phyloP scores from a whole-genome alignment of 2,329 filamentous ascomycete genomes.

The Apiospora koreana region DNA sequence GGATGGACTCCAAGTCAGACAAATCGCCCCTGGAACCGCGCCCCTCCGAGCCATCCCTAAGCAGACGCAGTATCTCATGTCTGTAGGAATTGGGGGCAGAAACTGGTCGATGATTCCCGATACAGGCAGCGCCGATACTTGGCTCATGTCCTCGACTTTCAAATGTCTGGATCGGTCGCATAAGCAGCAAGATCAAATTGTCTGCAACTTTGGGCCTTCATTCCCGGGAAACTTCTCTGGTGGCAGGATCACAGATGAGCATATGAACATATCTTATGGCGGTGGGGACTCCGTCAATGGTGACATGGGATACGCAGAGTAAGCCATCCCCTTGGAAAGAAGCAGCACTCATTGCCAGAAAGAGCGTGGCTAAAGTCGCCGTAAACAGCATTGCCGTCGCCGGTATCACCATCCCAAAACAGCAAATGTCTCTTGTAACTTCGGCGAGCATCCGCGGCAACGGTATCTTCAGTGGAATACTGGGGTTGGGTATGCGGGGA shows the following conservation, averaged over 20 bases:
- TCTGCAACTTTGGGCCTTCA: constrained; percentile 30
- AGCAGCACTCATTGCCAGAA: not conserved
- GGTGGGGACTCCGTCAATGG: constrained; percentile 30
- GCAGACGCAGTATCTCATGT: constrained; percentile 33
- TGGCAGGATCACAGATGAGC: constrained; percentile 28
- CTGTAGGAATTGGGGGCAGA: constrained; percentile 26
- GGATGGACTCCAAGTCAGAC: constrained; percentile 13
- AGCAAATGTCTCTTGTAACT: constrained; percentile 34
- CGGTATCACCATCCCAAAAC: constrained; percentile 29
- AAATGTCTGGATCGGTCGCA: constrained; percentile 27
- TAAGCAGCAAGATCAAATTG: constrained; percentile 18
- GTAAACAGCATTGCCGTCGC: constrained; percentile 28
- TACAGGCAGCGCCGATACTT: constrained; percentile 34
- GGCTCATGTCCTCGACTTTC: constrained; percentile 29
- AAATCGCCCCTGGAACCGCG: constrained; percentile 24
- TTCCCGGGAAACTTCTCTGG: constrained; percentile 32
- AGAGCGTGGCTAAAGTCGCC: not conserved
- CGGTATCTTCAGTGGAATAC: constrained; percentile 32
- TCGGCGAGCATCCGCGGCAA: constrained; percentile 32
- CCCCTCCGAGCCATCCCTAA: constrained; percentile 20
- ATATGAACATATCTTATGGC: constrained; percentile 33
- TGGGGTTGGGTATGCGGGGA: constrained; percentile 33
- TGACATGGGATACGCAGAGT: constrained; percentile 33
- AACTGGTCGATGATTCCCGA: constrained; percentile 32
- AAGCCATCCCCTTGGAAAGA: constrained; percentile 14